A percentile compares a stretch with the other conserved stretches of the same genome.
Conservation (phyloP, 345 rosid species). For the Jatropha curcas region DNA sequence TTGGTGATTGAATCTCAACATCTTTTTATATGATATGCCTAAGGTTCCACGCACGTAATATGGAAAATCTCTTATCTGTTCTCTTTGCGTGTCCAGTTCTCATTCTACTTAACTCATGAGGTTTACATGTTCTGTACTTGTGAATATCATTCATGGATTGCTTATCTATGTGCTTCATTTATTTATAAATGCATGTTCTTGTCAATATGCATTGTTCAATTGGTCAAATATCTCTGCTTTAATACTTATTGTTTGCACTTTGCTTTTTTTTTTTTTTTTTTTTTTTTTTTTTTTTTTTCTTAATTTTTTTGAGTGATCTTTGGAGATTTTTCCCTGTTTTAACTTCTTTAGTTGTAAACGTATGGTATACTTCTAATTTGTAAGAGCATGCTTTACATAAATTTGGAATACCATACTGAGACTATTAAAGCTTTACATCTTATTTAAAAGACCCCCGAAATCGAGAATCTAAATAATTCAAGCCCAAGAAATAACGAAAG, state of each 20-base stretch:
- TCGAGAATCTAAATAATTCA: not conserved
- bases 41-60: too few species aligned
- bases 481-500: slow-evolving; percentile 1
- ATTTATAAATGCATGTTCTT: not conserved
- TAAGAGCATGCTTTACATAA: slow-evolving; percentile 13
- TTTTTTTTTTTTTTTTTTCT: too few species aligned
- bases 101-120: not conserved
- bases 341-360: slow-evolving; percentile 1
- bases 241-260: not conserved
- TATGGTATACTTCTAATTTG: slow-evolving; percentile 11
- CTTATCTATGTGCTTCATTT: not conserved
- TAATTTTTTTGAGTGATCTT: too few species aligned
- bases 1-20: not conserved
- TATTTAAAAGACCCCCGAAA: not conserved
- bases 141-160: not conserved
- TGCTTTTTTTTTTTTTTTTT: not conserved
- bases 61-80: not conserved
- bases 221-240: not conserved
- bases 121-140: not conserved
- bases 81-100: not conserved
- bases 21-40: not conserved
- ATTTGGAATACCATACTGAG: slow-evolving; percentile 5
- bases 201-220: not conserved
- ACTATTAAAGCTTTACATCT: not conserved
- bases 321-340: not conserved